phyloP scores from a whole-genome alignment of 805 yeast species.

The Hanseniaspora nectarophila region DNA sequence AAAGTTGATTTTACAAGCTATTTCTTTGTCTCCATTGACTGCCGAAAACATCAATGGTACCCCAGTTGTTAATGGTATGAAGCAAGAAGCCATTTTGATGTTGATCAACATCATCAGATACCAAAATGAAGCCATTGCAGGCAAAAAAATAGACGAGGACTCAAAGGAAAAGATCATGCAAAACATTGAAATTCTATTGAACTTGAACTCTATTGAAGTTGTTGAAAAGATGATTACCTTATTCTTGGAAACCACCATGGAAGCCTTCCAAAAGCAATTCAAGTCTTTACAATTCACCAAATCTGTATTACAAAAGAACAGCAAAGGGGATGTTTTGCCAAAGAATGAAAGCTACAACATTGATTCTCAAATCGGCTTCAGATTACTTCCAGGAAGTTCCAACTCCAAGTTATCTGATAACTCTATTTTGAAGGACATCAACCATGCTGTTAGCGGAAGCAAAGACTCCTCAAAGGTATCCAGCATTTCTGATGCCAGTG shows the following conservation, averaged over 20 bases:
- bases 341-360: constrained; percentile 53
- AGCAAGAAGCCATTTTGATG: constrained; percentile 87
- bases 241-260: constrained; percentile 76
- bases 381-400: constrained; percentile 51
- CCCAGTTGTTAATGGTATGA: constrained; percentile 64
- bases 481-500: constrained; percentile 23
- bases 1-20: constrained; percentile 70
- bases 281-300: constrained; percentile 33
- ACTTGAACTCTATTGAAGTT: constrained; percentile 36
- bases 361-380: constrained; percentile 65
- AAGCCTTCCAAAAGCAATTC: constrained; percentile 61
- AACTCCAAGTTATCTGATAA: constrained; percentile 30
- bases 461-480: constrained; percentile 44
- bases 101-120: constrained; percentile 85
- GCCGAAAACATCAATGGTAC: constrained; percentile 26
- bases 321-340: constrained; percentile 40
- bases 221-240: constrained; percentile 30
- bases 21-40: constrained; percentile 35
- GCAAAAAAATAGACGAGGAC: constrained; percentile 83
- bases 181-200: constrained; percentile 65
- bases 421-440: constrained; percentile 46
- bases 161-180: constrained; percentile 86
- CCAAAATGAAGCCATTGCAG: constrained; percentile 52
- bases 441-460: constrained; percentile 37
- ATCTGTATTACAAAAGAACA: constrained; percentile 30